Evolutionary conservation across 2,329 filamentous ascomycete species (phyloP).

Genomic region (Alternaria arbusti): DNA sequence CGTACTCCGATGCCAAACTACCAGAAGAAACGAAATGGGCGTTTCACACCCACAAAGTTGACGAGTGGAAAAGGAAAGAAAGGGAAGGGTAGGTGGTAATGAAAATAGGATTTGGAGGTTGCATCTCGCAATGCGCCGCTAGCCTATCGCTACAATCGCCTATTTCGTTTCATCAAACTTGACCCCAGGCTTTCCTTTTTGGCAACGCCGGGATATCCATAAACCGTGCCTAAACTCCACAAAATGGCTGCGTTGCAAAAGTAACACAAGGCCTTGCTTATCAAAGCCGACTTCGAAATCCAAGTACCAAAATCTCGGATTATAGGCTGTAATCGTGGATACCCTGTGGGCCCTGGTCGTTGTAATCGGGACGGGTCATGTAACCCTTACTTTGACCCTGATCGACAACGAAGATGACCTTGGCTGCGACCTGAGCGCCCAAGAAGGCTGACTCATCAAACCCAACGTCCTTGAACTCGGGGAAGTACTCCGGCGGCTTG

Average conservation of each 20-base stretch:
- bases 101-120: not conserved
- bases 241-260: slow-evolving; percentile 11
- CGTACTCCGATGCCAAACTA: slow-evolving; percentile 21
- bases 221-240: slow-evolving; percentile 26
- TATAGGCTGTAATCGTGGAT: slow-evolving; percentile 63
- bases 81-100: not conserved
- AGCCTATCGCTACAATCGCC: slow-evolving; percentile 11
- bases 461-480: slow-evolving; percentile 81
- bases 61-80: not conserved
- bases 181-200: slow-evolving; percentile 12
- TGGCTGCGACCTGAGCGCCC: slow-evolving; percentile 84
- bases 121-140: slow-evolving; percentile 16
- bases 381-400: slow-evolving; percentile 72
- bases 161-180: slow-evolving; percentile 1
- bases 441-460: slow-evolving; percentile 86
- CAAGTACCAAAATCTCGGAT: not conserved
- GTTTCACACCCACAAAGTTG: not conserved
- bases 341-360: slow-evolving; percentile 68
- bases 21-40: slow-evolving; percentile 12
- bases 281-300: not conserved
- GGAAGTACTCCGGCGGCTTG: slow-evolving; percentile 81
- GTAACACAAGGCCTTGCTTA: not conserved
- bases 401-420: slow-evolving; percentile 73
- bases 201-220: slow-evolving; percentile 26
- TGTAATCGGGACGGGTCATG: slow-evolving; percentile 72